phyloP scores from a whole-genome alignment of 371 early-diverging fungal species.

The Nematocida ironsii region DNA sequence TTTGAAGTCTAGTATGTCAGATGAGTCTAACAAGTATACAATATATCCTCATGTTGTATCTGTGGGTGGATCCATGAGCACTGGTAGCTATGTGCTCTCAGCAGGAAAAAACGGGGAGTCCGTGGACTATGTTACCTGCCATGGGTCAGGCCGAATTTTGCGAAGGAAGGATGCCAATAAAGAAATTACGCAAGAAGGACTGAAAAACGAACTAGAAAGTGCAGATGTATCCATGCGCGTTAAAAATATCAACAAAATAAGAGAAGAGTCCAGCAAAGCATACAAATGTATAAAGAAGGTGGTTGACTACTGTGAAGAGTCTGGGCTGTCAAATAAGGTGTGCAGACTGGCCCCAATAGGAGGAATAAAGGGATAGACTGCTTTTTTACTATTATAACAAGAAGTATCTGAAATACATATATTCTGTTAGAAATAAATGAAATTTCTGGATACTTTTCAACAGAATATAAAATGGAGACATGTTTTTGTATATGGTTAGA shows the following conservation, averaged over 20 bases:
- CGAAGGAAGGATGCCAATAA: constrained; percentile 55
- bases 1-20: background rate
- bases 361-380: constrained; percentile 69
- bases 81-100: constrained; percentile 65
- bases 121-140: constrained; percentile 62
- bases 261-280: constrained; percentile 67
- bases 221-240: constrained; percentile 58
- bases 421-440: too few species aligned
- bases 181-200: constrained; percentile 50
- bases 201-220: constrained; percentile 40
- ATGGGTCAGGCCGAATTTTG: constrained; percentile 69
- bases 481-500: too few species aligned
- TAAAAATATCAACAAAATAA: constrained; percentile 36
- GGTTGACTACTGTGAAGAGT: constrained; percentile 64
- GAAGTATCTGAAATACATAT: too few species aligned
- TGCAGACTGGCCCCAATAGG: constrained; percentile 62
- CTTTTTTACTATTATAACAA: too few species aligned
- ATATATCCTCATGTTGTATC: constrained; percentile 30
- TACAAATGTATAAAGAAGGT: constrained; percentile 70
- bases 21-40: background rate
- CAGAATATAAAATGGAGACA: too few species aligned
- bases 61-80: constrained; percentile 71
- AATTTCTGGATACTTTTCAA: too few species aligned
- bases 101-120: constrained; percentile 49
- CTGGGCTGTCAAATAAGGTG: constrained; percentile 61